Conservation (phyloP, 2,329 filamentous ascomycete genomes). For the Colletotrichum sojae region DNA sequence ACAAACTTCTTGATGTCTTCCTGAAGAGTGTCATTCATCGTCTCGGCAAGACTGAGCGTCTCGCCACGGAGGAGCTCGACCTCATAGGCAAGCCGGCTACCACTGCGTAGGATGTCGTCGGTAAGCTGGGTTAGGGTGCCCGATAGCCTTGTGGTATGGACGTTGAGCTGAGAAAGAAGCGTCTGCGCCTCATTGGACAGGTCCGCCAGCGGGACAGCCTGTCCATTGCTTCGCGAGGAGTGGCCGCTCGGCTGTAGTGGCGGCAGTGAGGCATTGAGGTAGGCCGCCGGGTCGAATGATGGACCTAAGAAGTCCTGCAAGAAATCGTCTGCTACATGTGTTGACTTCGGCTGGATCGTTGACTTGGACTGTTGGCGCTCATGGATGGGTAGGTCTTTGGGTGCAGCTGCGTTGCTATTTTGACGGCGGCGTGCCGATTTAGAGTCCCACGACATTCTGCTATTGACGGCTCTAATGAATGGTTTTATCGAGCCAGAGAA, state of each 20-base stretch:
- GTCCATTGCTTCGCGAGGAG: conserved; percentile 42
- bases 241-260: conserved; percentile 67
- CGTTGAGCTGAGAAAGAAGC: conserved; percentile 88
- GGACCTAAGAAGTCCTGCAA: conserved; percentile 82
- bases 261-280: conserved; percentile 85
- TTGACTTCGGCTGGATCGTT: conserved; percentile 64
- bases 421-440: conserved; percentile 60
- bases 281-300: conserved; percentile 86
- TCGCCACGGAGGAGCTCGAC: conserved; percentile 95
- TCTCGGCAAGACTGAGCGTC: conserved; percentile 83
- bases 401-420: conserved; percentile 59
- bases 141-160: conserved; percentile 87
- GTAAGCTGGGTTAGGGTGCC: conserved; percentile 88
- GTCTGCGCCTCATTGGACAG: conserved; percentile 86
- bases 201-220: conserved; percentile 76
- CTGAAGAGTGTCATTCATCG: conserved; percentile 79
- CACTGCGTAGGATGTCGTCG: conserved; percentile 93
- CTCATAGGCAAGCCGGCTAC: conserved; percentile 91
- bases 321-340: conserved; percentile 79
- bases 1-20: conserved; percentile 82
- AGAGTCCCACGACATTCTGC: conserved; percentile 56
- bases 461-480: background rate
- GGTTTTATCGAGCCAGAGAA: too few species aligned
- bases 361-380: conserved; percentile 54
- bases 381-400: conserved; percentile 58